Evolutionary conservation across 768 basidiomycete species (phyloP).

Genomic region (Thelephora aurantiotincta): DNA sequence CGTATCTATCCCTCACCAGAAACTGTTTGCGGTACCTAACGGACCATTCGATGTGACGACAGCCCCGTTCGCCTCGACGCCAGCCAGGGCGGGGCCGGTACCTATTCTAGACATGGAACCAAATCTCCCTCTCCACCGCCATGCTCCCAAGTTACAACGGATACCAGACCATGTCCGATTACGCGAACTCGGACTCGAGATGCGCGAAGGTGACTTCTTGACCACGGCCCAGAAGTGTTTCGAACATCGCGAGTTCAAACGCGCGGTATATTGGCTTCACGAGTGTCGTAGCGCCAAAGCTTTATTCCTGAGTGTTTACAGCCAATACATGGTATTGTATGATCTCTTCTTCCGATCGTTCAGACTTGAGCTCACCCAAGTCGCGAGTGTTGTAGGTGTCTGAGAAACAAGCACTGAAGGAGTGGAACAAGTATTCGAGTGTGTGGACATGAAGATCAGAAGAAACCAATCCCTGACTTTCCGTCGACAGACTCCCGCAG

Average conservation of each 20-base stretch:
- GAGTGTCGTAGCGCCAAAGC: conserved; percentile 59
- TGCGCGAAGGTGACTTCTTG: conserved; percentile 58
- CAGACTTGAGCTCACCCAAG: conserved; percentile 4
- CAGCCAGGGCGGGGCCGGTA: background rate
- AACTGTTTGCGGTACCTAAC: conserved; percentile 21
- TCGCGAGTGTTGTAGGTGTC: conserved; percentile 39
- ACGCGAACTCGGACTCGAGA: conserved; percentile 34
- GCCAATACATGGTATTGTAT: conserved; percentile 68
- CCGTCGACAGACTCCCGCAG: conserved; percentile 42
- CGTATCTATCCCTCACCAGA: conserved; percentile 38
- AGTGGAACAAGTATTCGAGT: conserved; percentile 80
- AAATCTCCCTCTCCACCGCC: conserved; percentile 17
- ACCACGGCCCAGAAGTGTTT: conserved; percentile 60
- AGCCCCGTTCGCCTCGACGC: conserved; percentile 17
- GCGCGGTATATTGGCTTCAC: conserved; percentile 52
- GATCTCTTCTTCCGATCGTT: background rate
- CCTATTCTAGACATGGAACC: conserved; percentile 5
- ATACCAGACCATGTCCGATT: conserved; percentile 20
- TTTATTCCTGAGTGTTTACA: conserved; percentile 65
- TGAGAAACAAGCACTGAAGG: conserved; percentile 70
- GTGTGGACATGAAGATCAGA: conserved; percentile 12
- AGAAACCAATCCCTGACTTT: background rate
- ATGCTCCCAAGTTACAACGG: conserved; percentile 20
- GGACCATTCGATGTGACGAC: conserved; percentile 20
- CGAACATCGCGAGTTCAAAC: conserved; percentile 63